Base-by-base conservation (phyloP, 176 grass and related monocot species). In the Lolium perenne region DNA sequence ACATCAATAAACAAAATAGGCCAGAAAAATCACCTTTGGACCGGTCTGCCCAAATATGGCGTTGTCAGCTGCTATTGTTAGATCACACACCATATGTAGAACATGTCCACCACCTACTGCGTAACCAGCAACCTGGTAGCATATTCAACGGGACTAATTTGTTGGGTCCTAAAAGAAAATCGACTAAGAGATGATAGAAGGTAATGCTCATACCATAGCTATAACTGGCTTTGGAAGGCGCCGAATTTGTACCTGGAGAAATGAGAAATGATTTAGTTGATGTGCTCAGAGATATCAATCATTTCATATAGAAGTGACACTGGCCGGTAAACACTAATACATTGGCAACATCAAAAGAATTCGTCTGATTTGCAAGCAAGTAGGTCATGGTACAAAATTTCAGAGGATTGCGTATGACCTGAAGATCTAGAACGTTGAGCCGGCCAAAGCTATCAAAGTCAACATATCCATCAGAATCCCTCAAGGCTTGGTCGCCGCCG, bases 391-490 rank as follows among this genome's bases (percentile, higher is more conserved):
- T 65, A 6, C 53, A 62, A 90, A 62, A 71, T 38, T 22, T 74
- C 6, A 47, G 21, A 79, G 25, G 14, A 75, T 8, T 9, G 20
- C 14, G 2, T 58, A 41, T 48, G 59, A 95, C 91, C 96, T 98
- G 96, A 45, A 98, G 96, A 82, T 98, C 96, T 56, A 98, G 79
- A 64, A 98, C 96, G 63, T 98, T 98, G 82, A 98, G 92, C 22
- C 90, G 88, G 48, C 93, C 93, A 77, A 98, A 95, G 91, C 78
- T 94, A 87, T 95, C 96, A 68, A 95, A 98, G 88, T 98, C 96
- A 54, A 91, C 88, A 77, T 95, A 98, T 82, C 96, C 96, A 89
- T 95, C 93, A 54, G 84, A 86, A 76, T 83, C 88, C 81, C 96
- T 95, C 74, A 94, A 63, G 82, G 88, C 91, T 65, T 98, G 96